Conservation (phyloP, 176 grass and related monocot species). For the Alopecurus myosuroides region DNA sequence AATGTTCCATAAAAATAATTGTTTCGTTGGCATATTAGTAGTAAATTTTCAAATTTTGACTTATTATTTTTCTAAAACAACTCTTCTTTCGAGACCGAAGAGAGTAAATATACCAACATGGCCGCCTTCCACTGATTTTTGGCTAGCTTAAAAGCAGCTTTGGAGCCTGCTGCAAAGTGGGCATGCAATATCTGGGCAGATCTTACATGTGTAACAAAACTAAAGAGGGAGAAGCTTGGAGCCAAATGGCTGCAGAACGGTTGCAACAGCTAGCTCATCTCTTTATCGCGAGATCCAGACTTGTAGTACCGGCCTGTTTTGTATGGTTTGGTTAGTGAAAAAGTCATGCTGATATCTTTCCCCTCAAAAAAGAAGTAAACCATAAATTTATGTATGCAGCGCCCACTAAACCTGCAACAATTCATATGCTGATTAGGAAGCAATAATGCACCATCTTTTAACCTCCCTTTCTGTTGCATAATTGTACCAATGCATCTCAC, state of each 20-base stretch:
- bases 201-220: slow-evolving; percentile 25
- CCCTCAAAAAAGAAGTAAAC: neutral
- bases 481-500: neutral
- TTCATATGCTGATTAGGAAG: slow-evolving; percentile 41
- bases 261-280: slow-evolving; percentile 8
- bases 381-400: neutral
- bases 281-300: neutral
- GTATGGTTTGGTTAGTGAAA: neutral
- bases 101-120: too few species aligned
- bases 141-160: neutral
- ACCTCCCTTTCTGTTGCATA: neutral
- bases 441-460: slow-evolving; percentile 9
- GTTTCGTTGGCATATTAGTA: too few species aligned
- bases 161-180: slow-evolving; percentile 22
- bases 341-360: neutral
- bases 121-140: neutral
- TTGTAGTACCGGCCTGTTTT: neutral
- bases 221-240: neutral
- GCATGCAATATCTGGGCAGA: slow-evolving; percentile 10
- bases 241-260: slow-evolving; percentile 24
- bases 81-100: too few species aligned
- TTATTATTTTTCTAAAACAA: too few species aligned
- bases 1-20: too few species aligned
- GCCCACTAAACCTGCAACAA: slow-evolving; percentile 38
- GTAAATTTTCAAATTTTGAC: too few species aligned